Conservation (phyloP, 2,329 filamentous ascomycete genomes). For the Drechslerella dactyloides region DNA sequence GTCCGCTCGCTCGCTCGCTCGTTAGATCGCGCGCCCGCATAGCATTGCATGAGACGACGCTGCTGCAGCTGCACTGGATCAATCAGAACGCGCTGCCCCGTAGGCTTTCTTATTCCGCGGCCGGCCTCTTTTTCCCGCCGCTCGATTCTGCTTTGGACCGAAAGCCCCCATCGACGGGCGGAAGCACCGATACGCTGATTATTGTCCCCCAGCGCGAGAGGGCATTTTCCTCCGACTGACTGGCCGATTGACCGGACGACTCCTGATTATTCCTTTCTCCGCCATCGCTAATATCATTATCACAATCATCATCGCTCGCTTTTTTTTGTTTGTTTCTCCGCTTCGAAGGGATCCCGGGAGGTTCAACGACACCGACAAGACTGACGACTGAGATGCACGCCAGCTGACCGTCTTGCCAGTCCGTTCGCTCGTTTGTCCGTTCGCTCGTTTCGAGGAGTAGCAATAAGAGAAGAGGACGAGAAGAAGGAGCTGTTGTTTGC, state of each 20-base stretch:
- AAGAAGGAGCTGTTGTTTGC: background rate
- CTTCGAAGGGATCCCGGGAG: background rate
- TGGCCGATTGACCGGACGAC: no score
- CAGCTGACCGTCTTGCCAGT: background rate
- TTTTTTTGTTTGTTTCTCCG: background rate
- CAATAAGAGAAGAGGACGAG: slow-evolving; percentile 5
- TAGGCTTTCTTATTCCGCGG: background rate
- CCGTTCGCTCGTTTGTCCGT: background rate
- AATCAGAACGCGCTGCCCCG: background rate
- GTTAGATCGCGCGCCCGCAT: slow-evolving; percentile 6
- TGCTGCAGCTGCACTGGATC: background rate
- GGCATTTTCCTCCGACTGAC: background rate
- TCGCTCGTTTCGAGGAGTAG: background rate
- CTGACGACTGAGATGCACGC: background rate
- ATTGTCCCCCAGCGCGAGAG: slow-evolving; percentile 14
- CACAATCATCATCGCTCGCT: background rate
- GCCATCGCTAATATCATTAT: background rate
- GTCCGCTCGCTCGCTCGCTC: background rate
- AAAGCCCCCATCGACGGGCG: slow-evolving; percentile 41
- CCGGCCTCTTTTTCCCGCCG: slow-evolving; percentile 5
- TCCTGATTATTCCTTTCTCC: background rate
- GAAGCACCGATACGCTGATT: slow-evolving; percentile 29
- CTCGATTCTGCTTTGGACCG: slow-evolving; percentile 1
- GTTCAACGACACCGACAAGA: background rate
- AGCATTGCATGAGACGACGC: slow-evolving; percentile 1